These are phyloP conservation scores for Solanum lignicaule DNA, from an alignment of 257 asterid species.

Conservation along the genomic window DNA sequence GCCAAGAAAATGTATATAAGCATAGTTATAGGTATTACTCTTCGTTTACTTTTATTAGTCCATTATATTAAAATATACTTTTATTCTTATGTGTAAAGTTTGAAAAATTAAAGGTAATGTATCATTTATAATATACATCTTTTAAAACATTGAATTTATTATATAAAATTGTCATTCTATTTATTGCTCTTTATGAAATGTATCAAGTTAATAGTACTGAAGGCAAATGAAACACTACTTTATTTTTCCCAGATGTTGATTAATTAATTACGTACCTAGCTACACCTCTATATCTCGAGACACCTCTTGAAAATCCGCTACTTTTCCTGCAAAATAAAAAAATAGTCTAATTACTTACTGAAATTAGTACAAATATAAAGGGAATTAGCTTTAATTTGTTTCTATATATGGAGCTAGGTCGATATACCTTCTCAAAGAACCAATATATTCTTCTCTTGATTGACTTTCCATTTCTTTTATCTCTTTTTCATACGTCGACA, in stretches of 20 bases:
- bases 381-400: too few species aligned
- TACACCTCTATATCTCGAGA: slow-evolving; percentile 79
- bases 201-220: too few species aligned
- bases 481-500: slow-evolving; percentile 54
- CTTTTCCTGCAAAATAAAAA: slow-evolving; percentile 33
- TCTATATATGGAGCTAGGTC: too few species aligned
- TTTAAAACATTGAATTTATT: too few species aligned
- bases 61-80: too few species aligned
- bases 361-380: not conserved
- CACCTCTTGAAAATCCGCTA: slow-evolving; percentile 85
- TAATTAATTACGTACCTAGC: slow-evolving; percentile 40
- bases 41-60: too few species aligned
- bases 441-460: slow-evolving; percentile 84
- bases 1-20: not conserved
- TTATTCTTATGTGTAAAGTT: too few species aligned
- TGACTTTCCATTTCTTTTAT: slow-evolving; percentile 71
- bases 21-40: not conserved
- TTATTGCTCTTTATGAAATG: too few species aligned
- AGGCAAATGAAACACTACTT: too few species aligned
- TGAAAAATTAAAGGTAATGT: too few species aligned
- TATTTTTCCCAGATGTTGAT: not conserved
- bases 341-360: not conserved
- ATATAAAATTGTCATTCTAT: too few species aligned
- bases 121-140: too few species aligned
- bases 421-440: slow-evolving; percentile 74